phyloP scores from a whole-genome alignment of 257 asterid genomes.

The Jaltomata sinuosa region DNA sequence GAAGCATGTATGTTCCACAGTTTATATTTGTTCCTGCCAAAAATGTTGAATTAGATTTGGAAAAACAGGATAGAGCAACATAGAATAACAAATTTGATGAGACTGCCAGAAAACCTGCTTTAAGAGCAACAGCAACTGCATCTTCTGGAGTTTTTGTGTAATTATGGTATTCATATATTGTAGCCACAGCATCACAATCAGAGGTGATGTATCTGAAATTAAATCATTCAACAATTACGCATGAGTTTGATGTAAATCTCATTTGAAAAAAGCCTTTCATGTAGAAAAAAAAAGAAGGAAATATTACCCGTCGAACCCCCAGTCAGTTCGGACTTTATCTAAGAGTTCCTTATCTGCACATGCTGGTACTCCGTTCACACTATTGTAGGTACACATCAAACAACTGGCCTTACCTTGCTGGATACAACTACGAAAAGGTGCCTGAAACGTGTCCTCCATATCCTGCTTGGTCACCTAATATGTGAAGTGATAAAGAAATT shows the following conservation, averaged over 20 bases:
- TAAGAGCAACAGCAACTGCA: slow-evolving; percentile 78
- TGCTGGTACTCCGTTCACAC: slow-evolving; percentile 78
- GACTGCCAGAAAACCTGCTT: slow-evolving; percentile 56
- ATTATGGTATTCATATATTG: slow-evolving; percentile 67
- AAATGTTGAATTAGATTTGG: neutral
- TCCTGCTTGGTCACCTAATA: slow-evolving; percentile 72
- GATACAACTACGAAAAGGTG: slow-evolving; percentile 78
- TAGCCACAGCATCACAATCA: slow-evolving; percentile 94
- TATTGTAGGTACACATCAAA: slow-evolving; percentile 88
- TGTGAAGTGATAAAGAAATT: neutral
- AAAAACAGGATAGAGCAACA: neutral
- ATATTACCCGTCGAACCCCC: slow-evolving; percentile 83
- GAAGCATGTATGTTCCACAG: slow-evolving; percentile 83
- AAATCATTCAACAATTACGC: slow-evolving; percentile 6
- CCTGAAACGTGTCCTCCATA: slow-evolving; percentile 80
- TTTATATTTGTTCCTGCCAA: slow-evolving; percentile 78
- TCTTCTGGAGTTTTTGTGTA: slow-evolving; percentile 59
- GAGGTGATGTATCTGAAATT: slow-evolving; percentile 69
- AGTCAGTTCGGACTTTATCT: slow-evolving; percentile 62
- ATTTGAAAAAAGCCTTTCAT: neutral
- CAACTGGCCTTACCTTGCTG: slow-evolving; percentile 82
- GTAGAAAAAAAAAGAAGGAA: slow-evolving; percentile 5
- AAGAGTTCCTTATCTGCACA: slow-evolving; percentile 67
- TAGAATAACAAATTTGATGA: neutral
- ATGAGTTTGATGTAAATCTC: slow-evolving; percentile 5